These are phyloP conservation scores for Colletotrichum tabaci DNA, from an alignment of 2,329 filamentous ascomycete species.

Conservation along the genomic window DNA sequence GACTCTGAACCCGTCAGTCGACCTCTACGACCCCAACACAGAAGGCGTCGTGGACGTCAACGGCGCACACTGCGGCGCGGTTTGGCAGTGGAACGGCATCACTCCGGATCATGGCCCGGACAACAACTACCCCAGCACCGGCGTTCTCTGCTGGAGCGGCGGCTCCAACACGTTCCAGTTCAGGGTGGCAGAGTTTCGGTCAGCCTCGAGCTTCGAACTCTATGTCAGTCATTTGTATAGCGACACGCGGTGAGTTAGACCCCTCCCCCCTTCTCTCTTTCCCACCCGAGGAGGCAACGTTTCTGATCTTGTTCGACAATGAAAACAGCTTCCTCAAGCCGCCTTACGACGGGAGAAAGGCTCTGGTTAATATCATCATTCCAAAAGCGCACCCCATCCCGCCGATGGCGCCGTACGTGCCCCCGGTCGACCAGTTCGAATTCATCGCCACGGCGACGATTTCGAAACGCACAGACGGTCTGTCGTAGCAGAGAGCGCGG, in stretches of 20 bases:
- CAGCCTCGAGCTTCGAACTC: constrained; percentile 40
- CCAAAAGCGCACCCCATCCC: constrained; percentile 28
- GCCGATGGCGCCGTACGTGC: constrained; percentile 27
- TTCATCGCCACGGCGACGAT: constrained; percentile 41
- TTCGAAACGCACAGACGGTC: constrained; percentile 38
- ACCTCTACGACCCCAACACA: constrained; percentile 43
- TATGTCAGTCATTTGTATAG: constrained; percentile 37
- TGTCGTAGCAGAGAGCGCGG: constrained; percentile 23
- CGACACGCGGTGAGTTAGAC: constrained; percentile 36
- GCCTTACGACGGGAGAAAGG: constrained; percentile 31
- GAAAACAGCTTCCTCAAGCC: constrained; percentile 23
- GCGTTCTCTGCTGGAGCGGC: constrained; percentile 36
- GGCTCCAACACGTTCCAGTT: constrained; percentile 37
- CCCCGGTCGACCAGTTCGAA: constrained; percentile 35
- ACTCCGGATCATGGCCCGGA: constrained; percentile 47
- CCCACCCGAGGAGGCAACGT: not conserved
- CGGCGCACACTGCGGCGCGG: constrained; percentile 42
- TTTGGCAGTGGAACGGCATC: constrained; percentile 47
- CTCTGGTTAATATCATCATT: constrained; percentile 33
- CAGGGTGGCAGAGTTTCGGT: constrained; percentile 36
- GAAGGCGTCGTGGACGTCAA: constrained; percentile 40
- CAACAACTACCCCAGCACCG: constrained; percentile 41
- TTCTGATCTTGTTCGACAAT: constrained; percentile 1
- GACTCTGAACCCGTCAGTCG: constrained; percentile 25
- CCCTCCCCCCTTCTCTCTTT: not conserved